Base-by-base conservation (phyloP, 2,329 filamentous ascomycete species). In the Sarocladium brachiariae region DNA sequence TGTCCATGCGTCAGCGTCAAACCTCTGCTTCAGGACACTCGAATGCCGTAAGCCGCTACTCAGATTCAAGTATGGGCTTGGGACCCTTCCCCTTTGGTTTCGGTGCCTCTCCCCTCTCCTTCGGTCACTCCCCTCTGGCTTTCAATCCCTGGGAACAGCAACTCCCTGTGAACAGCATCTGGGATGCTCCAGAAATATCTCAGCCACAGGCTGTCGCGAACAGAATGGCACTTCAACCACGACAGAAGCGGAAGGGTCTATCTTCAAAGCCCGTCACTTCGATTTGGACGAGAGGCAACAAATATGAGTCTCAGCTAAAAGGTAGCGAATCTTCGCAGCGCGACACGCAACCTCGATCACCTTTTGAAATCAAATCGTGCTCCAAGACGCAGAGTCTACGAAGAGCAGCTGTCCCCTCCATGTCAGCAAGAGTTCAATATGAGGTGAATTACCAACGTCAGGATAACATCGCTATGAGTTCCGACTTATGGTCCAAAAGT, bases 141-240 rank as follows among this genome's bases (percentile, higher is more conserved):
- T 31, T 31, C 25, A 47, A 33, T 21, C 43, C 43, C 21, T 47
- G 43, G 43, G 27, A 9, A 10, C 43, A 47, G 25, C 43, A 47
- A 8, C 25, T 31, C 16, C 35, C 18, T 13, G 13, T 33, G 18
- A 24, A 30, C 6, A 21, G 19, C 24, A 47, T 47, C 7, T 47
- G 43, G 43, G 25, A 47, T 21, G 43, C 10, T 5, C 43, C 43
- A 4, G 43, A 47, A 4, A 47, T 47, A 7, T 25, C 43, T 47
- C 27, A 30, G n/a, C 43, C 31, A 4, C 25, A 47, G 18, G 43
- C 43, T 18, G 21, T 21, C 3, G 43, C 25, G 5, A 47, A 33
- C 25, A 47, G 43, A 33, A 18, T 47, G n/a, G 43, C 43, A 5
- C 33, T 47, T 19, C 43, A 47, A 21, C 4, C 43, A 6, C 24